Conservation (phyloP, 2,329 filamentous ascomycete species). For the Beauveria medogensis region DNA sequence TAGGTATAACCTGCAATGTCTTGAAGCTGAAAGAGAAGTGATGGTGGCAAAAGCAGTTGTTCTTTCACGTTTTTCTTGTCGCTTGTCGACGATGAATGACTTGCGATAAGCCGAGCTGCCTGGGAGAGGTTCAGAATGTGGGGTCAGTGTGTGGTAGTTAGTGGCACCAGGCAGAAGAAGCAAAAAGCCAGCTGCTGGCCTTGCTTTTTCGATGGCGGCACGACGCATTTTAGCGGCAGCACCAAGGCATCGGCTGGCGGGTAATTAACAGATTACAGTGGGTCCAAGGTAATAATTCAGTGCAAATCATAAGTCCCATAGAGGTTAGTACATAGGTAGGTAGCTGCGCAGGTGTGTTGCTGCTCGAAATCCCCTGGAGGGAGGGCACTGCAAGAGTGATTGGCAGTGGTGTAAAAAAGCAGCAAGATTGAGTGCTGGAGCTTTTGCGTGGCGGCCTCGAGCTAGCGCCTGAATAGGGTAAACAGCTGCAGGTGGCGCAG, state of each 20-base stretch:
- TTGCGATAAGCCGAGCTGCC: background rate
- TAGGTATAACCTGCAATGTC: background rate
- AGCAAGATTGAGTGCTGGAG: background rate
- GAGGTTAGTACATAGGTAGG: no score
- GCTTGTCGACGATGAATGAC: background rate
- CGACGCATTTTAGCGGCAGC: no score
- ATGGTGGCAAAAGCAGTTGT: background rate
- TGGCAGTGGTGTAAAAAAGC: background rate
- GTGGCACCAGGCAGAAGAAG: background rate
- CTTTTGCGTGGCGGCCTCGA: background rate
- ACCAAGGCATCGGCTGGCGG: no score
- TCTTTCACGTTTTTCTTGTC: background rate
- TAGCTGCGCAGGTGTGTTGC: no score
- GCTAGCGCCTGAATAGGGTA: background rate
- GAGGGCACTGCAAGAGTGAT: no score
- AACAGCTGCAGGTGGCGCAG: background rate
- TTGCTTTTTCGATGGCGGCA: no score
- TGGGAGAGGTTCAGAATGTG: background rate
- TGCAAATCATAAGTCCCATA: no score
- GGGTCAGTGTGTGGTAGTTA: background rate
- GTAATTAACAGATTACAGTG: no score
- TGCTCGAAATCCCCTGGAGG: no score
- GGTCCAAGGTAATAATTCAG: no score
- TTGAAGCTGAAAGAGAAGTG: background rate
- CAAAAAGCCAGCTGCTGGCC: no score